Evolutionary conservation across 257 asterid species (phyloP).

Genomic region (Gentiana dahurica): DNA sequence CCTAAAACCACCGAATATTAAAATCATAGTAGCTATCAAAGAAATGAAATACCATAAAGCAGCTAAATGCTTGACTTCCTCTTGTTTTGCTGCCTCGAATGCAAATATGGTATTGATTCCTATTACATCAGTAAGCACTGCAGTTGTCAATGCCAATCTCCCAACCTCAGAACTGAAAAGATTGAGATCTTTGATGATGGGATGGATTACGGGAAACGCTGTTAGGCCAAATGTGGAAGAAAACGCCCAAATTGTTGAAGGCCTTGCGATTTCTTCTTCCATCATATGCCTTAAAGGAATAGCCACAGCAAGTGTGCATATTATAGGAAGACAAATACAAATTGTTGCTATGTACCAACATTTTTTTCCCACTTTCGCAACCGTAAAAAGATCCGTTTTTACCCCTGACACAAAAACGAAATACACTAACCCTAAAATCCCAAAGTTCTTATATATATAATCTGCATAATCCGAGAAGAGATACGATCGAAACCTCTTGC

Average conservation of each 20-base stretch:
- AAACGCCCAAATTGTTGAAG: slow-evolving; percentile 45
- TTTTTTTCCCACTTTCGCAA: slow-evolving; percentile 29
- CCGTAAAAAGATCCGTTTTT: slow-evolving; percentile 33
- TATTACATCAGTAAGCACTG: slow-evolving; percentile 41
- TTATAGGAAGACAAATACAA: slow-evolving; percentile 27
- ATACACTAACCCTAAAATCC: slow-evolving; percentile 63
- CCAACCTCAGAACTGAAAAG: slow-evolving; percentile 62
- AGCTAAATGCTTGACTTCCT: slow-evolving; percentile 18
- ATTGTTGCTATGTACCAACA: slow-evolving; percentile 42
- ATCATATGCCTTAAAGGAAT: slow-evolving; percentile 18
- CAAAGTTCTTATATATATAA: slow-evolving; percentile 39
- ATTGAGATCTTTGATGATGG: slow-evolving; percentile 56
- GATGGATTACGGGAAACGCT: slow-evolving; percentile 54
- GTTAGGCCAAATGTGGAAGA: slow-evolving; percentile 44
- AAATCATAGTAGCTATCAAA: slow-evolving; percentile 12
- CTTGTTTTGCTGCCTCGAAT: slow-evolving; percentile 17
- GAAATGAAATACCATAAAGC: slow-evolving; percentile 26
- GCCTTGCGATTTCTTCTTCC: slow-evolving; percentile 18
- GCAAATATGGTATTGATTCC: slow-evolving; percentile 23
- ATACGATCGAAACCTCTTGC: slow-evolving; percentile 21
- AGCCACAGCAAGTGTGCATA: slow-evolving; percentile 20
- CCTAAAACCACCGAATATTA: slow-evolving; percentile 30
- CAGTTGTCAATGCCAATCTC: slow-evolving; percentile 52
- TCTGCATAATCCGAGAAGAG: slow-evolving; percentile 37
- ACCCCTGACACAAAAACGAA: slow-evolving; percentile 68